These are phyloP conservation scores for Daedaleopsis sinensis DNA, from an alignment of 768 basidiomycete genomes.

Conservation along the genomic window DNA sequence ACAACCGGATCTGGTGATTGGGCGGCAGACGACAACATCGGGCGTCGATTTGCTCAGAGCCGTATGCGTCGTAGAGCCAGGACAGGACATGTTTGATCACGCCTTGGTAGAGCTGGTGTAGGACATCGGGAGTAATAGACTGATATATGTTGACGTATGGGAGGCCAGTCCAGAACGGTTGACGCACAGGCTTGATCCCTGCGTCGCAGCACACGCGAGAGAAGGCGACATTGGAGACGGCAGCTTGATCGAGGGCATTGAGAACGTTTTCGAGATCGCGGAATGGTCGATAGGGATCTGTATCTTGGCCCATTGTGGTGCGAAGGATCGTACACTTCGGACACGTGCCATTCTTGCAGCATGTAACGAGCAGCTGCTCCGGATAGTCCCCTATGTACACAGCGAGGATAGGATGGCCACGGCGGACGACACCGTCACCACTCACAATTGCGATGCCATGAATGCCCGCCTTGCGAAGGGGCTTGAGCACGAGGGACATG, in stretches of 20 bases:
- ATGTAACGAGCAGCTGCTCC: too few relatives aligned
- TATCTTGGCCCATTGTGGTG: slow-evolving; percentile 8
- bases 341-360: slow-evolving; percentile 19
- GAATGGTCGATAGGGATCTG: not conserved
- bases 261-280: slow-evolving; percentile 8
- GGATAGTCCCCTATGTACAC: too few relatives aligned
- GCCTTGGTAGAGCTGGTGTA: slow-evolving; percentile 35
- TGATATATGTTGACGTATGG: slow-evolving; percentile 28
- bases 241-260: slow-evolving; percentile 1
- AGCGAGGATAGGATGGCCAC: too few relatives aligned
- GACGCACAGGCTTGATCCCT: slow-evolving; percentile 23
- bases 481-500: too few relatives aligned
- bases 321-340: slow-evolving; percentile 15
- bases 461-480: too few relatives aligned
- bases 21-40: slow-evolving; percentile 23
- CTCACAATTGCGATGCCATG: too few relatives aligned
- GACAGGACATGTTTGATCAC: slow-evolving; percentile 29
- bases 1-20: slow-evolving; percentile 25
- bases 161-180: slow-evolving; percentile 30
- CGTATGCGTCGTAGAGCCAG: slow-evolving; percentile 24
- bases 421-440: too few relatives aligned
- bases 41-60: slow-evolving; percentile 18
- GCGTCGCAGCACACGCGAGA: slow-evolving; percentile 15
- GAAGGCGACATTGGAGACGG: slow-evolving; percentile 1
- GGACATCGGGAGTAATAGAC: slow-evolving; percentile 30